Percentiles rank a stretch among this genome's conserved stretches.
phyloP scores from a whole-genome alignment of 805 yeast species.

The Jamesozyma rosinii region DNA sequence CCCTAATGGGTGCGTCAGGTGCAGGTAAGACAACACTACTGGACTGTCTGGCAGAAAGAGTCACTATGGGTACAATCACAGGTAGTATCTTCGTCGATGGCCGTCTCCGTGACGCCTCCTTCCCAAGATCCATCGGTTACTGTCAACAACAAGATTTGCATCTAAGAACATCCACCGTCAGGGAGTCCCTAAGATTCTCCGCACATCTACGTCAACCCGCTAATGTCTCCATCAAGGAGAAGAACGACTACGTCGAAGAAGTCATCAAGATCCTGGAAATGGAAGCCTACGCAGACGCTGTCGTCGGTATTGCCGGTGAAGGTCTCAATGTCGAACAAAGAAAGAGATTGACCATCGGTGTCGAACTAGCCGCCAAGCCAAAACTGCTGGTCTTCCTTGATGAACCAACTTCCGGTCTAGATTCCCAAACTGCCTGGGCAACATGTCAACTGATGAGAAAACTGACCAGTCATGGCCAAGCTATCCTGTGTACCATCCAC shows the following conservation, averaged over 20 bases:
- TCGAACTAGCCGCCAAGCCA: constrained; percentile 56
- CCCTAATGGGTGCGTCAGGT: constrained; percentile 70
- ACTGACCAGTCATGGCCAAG: constrained; percentile 53
- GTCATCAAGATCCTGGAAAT: constrained; percentile 54
- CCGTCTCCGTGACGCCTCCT: constrained; percentile 46
- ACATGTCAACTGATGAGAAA: constrained; percentile 48
- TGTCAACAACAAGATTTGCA: constrained; percentile 75
- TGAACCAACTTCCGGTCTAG: constrained; percentile 61
- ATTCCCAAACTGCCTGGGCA: constrained; percentile 51
- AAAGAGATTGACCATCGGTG: constrained; percentile 52
- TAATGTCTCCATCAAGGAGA: constrained; percentile 42
- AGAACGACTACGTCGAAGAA: constrained; percentile 56
- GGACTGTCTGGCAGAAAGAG: constrained; percentile 62
- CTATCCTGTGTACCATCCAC: constrained; percentile 59
- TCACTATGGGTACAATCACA: constrained; percentile 59
- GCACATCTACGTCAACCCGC: constrained; percentile 61
- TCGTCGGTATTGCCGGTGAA: constrained; percentile 59
- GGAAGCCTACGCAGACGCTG: constrained; percentile 55
- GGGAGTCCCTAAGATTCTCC: constrained; percentile 60
- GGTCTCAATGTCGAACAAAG: constrained; percentile 55
- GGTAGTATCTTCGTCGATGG: constrained; percentile 65
- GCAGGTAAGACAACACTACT: constrained; percentile 76
- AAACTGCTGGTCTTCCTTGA: constrained; percentile 47
- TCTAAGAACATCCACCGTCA: constrained; percentile 55
- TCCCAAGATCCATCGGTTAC: constrained; percentile 56